phyloP scores from a whole-genome alignment of 768 basidiomycete species.

The Floccularia luteovirens region DNA sequence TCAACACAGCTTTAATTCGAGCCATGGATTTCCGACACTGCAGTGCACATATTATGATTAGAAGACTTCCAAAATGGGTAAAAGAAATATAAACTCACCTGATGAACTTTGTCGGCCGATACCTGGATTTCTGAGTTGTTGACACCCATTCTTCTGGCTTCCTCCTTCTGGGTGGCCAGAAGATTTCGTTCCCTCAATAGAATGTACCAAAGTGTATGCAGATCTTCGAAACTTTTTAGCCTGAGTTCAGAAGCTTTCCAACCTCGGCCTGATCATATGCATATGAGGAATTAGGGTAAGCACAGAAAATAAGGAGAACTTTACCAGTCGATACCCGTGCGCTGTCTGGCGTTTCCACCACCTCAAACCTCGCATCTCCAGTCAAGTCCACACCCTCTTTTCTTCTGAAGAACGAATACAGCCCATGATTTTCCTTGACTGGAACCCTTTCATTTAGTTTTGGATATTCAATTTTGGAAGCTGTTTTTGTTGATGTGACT shows the following conservation, averaged over 20 bases:
- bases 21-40: slow-evolving; percentile 95
- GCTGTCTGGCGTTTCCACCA: slow-evolving; percentile 24
- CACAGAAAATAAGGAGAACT: slow-evolving; percentile 6
- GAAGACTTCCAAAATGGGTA: slow-evolving; percentile 1
- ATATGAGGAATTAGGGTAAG: slow-evolving; percentile 3
- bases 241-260: slow-evolving; percentile 87
- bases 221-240: slow-evolving; percentile 84
- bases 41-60: slow-evolving; percentile 1
- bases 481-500: not conserved
- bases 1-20: slow-evolving; percentile 88
- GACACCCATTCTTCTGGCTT: slow-evolving; percentile 57
- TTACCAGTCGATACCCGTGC: slow-evolving; percentile 19
- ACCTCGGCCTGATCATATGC: slow-evolving; percentile 56
- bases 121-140: slow-evolving; percentile 19
- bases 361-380: slow-evolving; percentile 49
- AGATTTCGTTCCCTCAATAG: slow-evolving; percentile 84
- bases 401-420: slow-evolving; percentile 70
- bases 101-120: slow-evolving; percentile 28
- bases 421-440: slow-evolving; percentile 56
- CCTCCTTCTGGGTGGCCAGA: slow-evolving; percentile 80
- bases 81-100: slow-evolving; percentile 24
- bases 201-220: slow-evolving; percentile 95
- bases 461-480: slow-evolving; percentile 4
- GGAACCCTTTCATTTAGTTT: slow-evolving; percentile 18
- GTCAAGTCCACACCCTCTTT: slow-evolving; percentile 33